Base-by-base conservation (phyloP, 2,329 filamentous ascomycete genomes). In the Plenodomus tracheiphilus region DNA sequence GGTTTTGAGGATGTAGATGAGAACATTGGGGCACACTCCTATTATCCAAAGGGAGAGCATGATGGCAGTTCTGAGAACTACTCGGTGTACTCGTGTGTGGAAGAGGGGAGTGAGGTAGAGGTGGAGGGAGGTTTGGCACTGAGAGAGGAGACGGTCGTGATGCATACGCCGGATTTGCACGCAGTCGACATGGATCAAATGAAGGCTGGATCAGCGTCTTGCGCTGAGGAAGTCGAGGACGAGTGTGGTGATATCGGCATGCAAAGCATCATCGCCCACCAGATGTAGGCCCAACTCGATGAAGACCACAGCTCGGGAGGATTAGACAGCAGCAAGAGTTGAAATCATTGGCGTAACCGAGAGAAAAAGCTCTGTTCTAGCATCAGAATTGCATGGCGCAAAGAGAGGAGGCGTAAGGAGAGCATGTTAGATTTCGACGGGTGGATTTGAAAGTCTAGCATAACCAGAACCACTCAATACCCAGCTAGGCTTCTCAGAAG, bases 41-140 rank as follows among this genome's bases (percentile, higher is more conserved):
- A 21, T 45, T 25, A 13, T 17, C 20, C n/a, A n/a, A n/a, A n/a
- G n/a, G 43, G 25, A 9, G 44, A 41, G 8, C 34, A 39, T 7
- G 38, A 35, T 17, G 53, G 47, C 7, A 18, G 35, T 9, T 64
- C 63, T 1, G 58, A 59, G 13, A 32, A 32, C 6, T 54, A 57
- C 20, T 62, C 62, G 0, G 46, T 61, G 36, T 64, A 64, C 43
- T 64, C 60, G 1, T 59, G 51, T 20, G 47, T 50, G 1, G 64
- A 65, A 1, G 59, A 69, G 15, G 70, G 71, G 4, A 66, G 72
- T 30, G 72, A 75, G 35, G 62, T 82, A 2, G 74, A 78, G 22
- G 77, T 83, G 1, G 71, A 74, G 3, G 74, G 77, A 15, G 82
- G 82, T 2, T 72, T 85, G 4, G 81, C 81, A 1, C 64, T 85